Percentiles rank a stretch among this genome's conserved stretches.
Evolutionary conservation across 2,329 filamentous ascomycete species (phyloP).

Genomic region (Cryphonectria naterciae): DNA sequence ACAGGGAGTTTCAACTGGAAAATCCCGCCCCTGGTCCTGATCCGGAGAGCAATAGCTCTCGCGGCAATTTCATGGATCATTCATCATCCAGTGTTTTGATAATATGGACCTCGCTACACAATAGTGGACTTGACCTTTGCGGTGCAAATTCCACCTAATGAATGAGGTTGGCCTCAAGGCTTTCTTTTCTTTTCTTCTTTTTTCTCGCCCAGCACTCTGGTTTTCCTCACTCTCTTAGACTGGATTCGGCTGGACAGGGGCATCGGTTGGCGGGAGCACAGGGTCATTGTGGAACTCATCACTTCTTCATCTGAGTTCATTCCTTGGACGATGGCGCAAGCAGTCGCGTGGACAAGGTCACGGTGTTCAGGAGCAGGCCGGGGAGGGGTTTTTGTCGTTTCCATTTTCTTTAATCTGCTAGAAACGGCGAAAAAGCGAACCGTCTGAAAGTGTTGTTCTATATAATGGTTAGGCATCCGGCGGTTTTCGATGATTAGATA

Average conservation of each 20-base stretch:
- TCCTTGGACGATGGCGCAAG: neutral
- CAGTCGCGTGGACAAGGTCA: slow-evolving; percentile 7
- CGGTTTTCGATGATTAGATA: neutral
- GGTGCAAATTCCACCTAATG: slow-evolving; percentile 19
- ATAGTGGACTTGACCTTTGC: neutral
- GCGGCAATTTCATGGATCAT: neutral
- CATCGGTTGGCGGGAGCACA: slow-evolving; percentile 7
- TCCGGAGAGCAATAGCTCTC: neutral
- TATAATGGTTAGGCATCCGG: neutral
- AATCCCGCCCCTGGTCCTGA: neutral
- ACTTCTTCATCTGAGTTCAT: neutral
- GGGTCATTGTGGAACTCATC: slow-evolving; percentile 10
- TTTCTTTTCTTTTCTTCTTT: neutral
- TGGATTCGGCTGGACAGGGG: slow-evolving; percentile 17
- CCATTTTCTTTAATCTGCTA: neutral
- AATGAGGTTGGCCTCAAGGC: slow-evolving; percentile 1
- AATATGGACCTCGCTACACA: neutral
- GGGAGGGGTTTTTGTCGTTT: neutral
- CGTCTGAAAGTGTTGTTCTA: neutral
- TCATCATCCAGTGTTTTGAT: slow-evolving; percentile 10
- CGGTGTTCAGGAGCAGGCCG: slow-evolving; percentile 26
- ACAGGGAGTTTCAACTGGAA: neutral
- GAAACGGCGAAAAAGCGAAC: neutral
- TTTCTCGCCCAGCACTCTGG: slow-evolving; percentile 10
- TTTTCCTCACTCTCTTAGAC: slow-evolving; percentile 24